A percentile compares a stretch with the other conserved stretches of the same genome.
phyloP scores from a whole-genome alignment of 768 basidiomycete species.

The Trametopsis cervina region DNA sequence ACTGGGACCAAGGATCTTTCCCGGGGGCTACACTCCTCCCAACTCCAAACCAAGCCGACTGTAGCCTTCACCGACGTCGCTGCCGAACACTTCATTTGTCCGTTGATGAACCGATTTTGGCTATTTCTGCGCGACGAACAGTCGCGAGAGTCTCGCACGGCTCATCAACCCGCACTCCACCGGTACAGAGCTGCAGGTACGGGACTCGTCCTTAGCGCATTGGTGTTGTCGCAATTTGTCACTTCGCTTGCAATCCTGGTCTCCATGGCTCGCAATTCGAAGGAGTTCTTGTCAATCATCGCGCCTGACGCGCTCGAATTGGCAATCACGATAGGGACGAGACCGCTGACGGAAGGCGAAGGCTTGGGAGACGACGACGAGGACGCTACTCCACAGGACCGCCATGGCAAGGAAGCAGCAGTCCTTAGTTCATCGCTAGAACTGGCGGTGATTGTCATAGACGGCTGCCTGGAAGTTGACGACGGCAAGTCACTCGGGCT shows the following conservation, averaged over 20 bases:
- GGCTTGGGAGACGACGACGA: conserved; percentile 25
- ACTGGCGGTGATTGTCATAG: conserved; percentile 67
- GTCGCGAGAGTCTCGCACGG: conserved; percentile 64
- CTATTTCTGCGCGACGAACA: conserved; percentile 83
- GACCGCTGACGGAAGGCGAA: conserved; percentile 43
- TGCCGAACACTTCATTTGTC: conserved; percentile 83
- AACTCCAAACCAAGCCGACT: conserved; percentile 14
- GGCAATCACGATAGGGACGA: conserved; percentile 70
- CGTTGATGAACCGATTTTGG: conserved; percentile 94
- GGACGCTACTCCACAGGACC: conserved; percentile 1
- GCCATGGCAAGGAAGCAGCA: conserved; percentile 49
- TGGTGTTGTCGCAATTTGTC: conserved; percentile 71
- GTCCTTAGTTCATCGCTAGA: conserved; percentile 75
- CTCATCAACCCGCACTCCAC: conserved; percentile 42
- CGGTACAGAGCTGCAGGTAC: conserved; percentile 71
- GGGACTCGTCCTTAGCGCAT: conserved; percentile 73
- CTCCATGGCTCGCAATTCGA: conserved; percentile 75
- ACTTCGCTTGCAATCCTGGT: conserved; percentile 72
- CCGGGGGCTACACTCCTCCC: conserved; percentile 12
- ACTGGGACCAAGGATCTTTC: conserved; percentile 8
- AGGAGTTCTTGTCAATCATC: conserved; percentile 74
- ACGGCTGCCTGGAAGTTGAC: conserved; percentile 71
- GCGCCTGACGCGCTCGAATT: conserved; percentile 81
- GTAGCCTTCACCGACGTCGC: conserved; percentile 63
- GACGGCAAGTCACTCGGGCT: conserved; percentile 66